These are phyloP conservation scores for Solanum virginianum DNA, from an alignment of 257 asterid species.

Conservation along the genomic window DNA sequence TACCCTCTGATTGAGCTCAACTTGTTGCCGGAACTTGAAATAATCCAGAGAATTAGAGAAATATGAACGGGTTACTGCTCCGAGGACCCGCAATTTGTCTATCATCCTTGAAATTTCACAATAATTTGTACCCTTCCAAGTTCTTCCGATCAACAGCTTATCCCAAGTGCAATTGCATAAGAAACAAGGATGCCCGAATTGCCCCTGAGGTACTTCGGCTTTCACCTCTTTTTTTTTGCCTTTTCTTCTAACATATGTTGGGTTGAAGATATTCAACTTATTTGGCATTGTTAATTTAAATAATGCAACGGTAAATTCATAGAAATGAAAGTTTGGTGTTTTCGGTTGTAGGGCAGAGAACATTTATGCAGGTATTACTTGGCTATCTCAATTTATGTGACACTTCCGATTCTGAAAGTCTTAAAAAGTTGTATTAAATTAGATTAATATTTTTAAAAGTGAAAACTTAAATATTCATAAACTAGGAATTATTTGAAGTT, in stretches of 20 bases:
- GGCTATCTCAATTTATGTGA: no score
- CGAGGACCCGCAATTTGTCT: neutral
- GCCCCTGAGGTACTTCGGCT: slow-evolving; percentile 12
- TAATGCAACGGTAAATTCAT: neutral
- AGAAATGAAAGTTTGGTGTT: neutral
- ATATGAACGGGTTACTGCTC: neutral
- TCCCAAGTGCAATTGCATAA: slow-evolving; percentile 15
- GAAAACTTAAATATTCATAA: no score
- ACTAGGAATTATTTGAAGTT: no score
- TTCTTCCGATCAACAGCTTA: slow-evolving; percentile 2
- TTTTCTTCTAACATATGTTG: no score
- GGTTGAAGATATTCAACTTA: no score
- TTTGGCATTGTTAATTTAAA: neutral
- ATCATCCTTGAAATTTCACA: neutral
- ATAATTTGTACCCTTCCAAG: neutral
- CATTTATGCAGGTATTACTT: neutral
- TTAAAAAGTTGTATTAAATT: no score
- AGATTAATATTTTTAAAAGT: no score
- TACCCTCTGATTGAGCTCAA: neutral
- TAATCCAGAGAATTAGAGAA: neutral
- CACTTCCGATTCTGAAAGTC: neutral
- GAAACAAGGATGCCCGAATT: neutral
- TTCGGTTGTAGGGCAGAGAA: neutral
- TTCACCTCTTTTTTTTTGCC: neutral
- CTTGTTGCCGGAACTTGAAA: neutral